Base-by-base conservation (phyloP, 495 filamentous ascomycete genomes). In the Hypoxylon crocopeplum region DNA sequence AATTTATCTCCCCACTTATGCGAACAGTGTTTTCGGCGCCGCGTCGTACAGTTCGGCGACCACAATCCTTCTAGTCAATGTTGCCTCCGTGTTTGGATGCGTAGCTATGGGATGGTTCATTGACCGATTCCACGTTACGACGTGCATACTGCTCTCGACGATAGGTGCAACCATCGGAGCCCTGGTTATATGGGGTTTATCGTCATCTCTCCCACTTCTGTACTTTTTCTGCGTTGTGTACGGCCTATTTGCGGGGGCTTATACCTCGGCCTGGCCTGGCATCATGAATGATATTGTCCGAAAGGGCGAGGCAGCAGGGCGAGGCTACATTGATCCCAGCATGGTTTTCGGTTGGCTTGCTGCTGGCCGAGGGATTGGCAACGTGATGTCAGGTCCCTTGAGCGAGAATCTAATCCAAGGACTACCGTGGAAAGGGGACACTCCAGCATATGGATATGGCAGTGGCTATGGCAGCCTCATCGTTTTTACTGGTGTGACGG, bases 171-270 rank as follows among this genome's bases (percentile, higher is more conserved):
- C 84, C 0, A 38, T 86, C 3, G 78, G 83, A 0, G 81, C 88
- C 0, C 78, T 90, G 46, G 68, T 88, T 1, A 75, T 88, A 53
- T 90, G 88, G 87, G 87, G 86, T 1, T 59, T 89, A 13, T 74
- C 84, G 0, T 72, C 71, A 1, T 76, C 75, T 0, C 64, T 86
- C 7, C 75, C 78, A 1, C 69, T 83, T 25, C 76, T 90, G 5
- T 81, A 78, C 46, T 59, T 86, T 15, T 91, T 91, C 68, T 82
- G 80, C 17, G 58, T 88, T 8, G 64, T 81, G 1, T 89, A 88
- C 69, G 88, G 87, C 1, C 76, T 88, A 53, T 88, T 86, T 47
- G 86, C 86, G 0, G 86, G 87, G 25, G 81, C 83, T 0, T 87
- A 82, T 58, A 79, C 77, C 0, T 76, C 76, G 3, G 82, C 81